These are phyloP conservation scores for Phytopythium sindhum DNA, from an alignment of 352 stramenopile species.

Conservation along the genomic window DNA sequence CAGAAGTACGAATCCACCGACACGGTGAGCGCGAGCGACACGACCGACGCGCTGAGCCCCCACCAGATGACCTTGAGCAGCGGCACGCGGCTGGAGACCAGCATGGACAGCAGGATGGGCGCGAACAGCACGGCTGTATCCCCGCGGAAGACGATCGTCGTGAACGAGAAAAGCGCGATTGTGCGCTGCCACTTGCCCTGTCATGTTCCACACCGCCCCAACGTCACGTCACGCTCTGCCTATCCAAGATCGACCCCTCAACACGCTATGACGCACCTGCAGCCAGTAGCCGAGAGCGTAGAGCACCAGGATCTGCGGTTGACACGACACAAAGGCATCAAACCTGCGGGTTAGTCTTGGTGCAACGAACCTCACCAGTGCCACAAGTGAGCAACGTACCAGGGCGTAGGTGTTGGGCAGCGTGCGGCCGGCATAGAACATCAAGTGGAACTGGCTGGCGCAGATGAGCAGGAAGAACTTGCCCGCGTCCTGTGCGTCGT, in stretches of 20 bases:
- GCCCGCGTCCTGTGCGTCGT: slow-evolving; percentile 30
- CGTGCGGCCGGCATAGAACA: slow-evolving; percentile 96
- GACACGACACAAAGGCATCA: neutral
- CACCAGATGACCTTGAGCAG: slow-evolving; percentile 78
- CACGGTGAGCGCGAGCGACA: slow-evolving; percentile 82
- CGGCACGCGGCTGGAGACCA: slow-evolving; percentile 65
- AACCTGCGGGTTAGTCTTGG: neutral
- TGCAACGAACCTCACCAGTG: neutral
- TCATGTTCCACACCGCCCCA: neutral
- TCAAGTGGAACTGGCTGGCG: slow-evolving; percentile 95
- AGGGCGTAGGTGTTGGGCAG: slow-evolving; percentile 98
- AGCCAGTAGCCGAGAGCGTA: slow-evolving; percentile 64
- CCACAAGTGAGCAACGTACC: slow-evolving; percentile 19
- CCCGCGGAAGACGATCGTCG: slow-evolving; percentile 95
- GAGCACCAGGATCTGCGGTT: slow-evolving; percentile 38
- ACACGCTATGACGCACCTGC: slow-evolving; percentile 17
- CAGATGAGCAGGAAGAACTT: slow-evolving; percentile 87
- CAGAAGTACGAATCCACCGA: slow-evolving; percentile 94
- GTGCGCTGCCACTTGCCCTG: slow-evolving; percentile 38
- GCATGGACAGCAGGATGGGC: slow-evolving; percentile 89
- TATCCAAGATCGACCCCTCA: neutral
- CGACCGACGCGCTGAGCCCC: slow-evolving; percentile 72
- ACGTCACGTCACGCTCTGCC: too few relatives aligned
- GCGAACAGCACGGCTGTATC: slow-evolving; percentile 96
- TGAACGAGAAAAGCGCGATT: slow-evolving; percentile 88